phyloP scores from a whole-genome alignment of 2,329 filamentous ascomycete species.

The Diaporthe amygdali region DNA sequence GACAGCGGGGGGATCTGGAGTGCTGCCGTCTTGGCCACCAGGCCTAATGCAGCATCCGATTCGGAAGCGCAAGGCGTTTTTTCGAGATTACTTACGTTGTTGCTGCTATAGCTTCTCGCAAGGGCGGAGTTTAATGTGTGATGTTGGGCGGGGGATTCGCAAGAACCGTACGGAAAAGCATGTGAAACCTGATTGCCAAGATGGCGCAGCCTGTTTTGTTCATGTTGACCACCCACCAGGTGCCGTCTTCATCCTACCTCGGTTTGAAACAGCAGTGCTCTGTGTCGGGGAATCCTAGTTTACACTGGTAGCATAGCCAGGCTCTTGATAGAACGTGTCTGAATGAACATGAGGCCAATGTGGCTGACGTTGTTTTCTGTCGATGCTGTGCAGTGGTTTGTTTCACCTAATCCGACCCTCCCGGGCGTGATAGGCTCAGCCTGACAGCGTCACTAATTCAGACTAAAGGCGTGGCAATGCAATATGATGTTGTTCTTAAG shows the following conservation, averaged over 20 bases:
- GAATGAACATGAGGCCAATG: constrained; percentile 1
- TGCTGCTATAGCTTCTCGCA: background rate
- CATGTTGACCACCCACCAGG: background rate
- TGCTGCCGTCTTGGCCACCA: constrained; percentile 1
- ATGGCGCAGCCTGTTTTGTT: constrained; percentile 4
- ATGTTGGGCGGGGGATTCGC: background rate
- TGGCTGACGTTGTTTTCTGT: constrained; percentile 2
- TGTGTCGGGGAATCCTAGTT: background rate
- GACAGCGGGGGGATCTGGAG: background rate
- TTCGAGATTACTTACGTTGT: constrained; percentile 1
- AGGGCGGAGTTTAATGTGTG: background rate
- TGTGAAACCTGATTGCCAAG: constrained; percentile 8
- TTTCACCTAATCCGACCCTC: constrained; percentile 4
- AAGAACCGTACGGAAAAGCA: background rate
- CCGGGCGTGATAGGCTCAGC: constrained; percentile 6
- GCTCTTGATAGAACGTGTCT: background rate
- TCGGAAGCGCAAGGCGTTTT: constrained; percentile 3
- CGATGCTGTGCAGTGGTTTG: constrained; percentile 15
- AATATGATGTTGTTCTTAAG: background rate
- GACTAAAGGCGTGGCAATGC: constrained; percentile 5
- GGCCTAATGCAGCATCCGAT: constrained; percentile 7
- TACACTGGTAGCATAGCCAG: background rate
- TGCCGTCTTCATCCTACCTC: background rate
- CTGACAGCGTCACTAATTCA: constrained; percentile 3
- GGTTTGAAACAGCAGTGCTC: background rate